Percentiles rank a stretch among this genome's conserved stretches.
These are phyloP conservation scores for Blastobotrys buckinghamii DNA, from an alignment of 1,139 yeast genomes.

Conservation along the genomic window DNA sequence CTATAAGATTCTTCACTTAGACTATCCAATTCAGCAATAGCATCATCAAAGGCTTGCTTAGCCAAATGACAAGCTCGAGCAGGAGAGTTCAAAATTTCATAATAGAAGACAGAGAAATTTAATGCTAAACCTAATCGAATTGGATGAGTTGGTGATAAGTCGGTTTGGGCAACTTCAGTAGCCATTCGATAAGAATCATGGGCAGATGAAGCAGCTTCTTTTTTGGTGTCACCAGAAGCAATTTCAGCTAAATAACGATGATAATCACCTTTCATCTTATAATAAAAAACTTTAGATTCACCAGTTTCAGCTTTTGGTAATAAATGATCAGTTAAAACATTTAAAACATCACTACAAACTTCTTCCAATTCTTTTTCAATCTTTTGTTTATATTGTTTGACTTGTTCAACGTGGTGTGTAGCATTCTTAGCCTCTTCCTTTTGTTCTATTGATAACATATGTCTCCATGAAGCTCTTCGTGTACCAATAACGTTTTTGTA, in stretches of 20 bases:
- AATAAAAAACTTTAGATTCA: slow-evolving; percentile 96
- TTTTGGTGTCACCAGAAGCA: slow-evolving; percentile 88
- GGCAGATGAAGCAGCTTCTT: slow-evolving; percentile 90
- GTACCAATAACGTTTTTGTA: slow-evolving; percentile 99
- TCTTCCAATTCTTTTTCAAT: slow-evolving; percentile 91
- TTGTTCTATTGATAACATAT: slow-evolving; percentile 96
- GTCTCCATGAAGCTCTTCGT: slow-evolving; percentile 99
- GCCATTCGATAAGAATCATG: slow-evolving; percentile 96
- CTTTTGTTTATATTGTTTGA: slow-evolving; percentile 92
- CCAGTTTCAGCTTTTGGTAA: slow-evolving; percentile 96
- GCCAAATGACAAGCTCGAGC: slow-evolving; percentile 99
- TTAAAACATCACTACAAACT: slow-evolving; percentile 90
- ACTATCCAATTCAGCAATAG: slow-evolving; percentile 97
- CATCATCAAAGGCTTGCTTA: slow-evolving; percentile 98
- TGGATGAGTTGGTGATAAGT: slow-evolving; percentile 98
- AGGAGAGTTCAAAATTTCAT: slow-evolving; percentile 96
- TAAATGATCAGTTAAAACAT: slow-evolving; percentile 81
- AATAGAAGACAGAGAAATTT: slow-evolving; percentile 96
- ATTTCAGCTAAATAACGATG: slow-evolving; percentile 99
- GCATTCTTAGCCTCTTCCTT: slow-evolving; percentile 93
- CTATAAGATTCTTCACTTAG: slow-evolving; percentile 97
- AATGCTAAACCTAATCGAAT: slow-evolving; percentile 97
- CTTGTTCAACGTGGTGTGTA: slow-evolving; percentile 79
- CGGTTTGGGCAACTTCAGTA: slow-evolving; percentile 95
- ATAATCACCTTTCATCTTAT: slow-evolving; percentile 99